A percentile compares a stretch with the other conserved stretches of the same genome.
These are phyloP conservation scores for Prunus mume DNA, from an alignment of 306 rosid species.

Conservation along the genomic window DNA sequence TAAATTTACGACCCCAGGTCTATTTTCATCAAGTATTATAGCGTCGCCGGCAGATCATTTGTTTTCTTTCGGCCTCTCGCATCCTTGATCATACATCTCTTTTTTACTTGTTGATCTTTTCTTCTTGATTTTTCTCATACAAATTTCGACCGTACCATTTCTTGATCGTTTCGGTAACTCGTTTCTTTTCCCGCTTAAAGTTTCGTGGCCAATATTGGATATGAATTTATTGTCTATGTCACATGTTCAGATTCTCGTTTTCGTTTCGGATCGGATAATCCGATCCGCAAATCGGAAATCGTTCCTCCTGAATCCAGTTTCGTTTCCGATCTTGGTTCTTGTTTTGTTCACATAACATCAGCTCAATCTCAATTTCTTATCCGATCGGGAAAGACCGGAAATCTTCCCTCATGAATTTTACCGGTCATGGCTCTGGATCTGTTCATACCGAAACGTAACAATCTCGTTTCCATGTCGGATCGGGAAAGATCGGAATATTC, in stretches of 20 bases:
- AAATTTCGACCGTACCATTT: too few relatives aligned
- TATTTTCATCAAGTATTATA: background rate
- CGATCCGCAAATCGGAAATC: too few relatives aligned
- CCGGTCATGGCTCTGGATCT: background rate
- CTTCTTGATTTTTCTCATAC: too few relatives aligned
- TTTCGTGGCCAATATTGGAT: too few relatives aligned
- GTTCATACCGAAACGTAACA: background rate
- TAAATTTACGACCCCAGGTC: background rate
- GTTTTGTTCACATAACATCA: background rate
- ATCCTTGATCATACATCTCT: too few relatives aligned
- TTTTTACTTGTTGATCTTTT: too few relatives aligned
- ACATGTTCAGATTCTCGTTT: background rate
- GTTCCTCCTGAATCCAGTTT: too few relatives aligned
- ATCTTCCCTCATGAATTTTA: background rate
- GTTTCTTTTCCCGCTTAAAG: too few relatives aligned
- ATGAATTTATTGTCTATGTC: too few relatives aligned
- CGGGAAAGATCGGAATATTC: too few relatives aligned
- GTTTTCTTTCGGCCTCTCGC: too few relatives aligned
- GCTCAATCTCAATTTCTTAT: background rate
- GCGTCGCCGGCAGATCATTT: background rate
- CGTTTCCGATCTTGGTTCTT: too few relatives aligned
- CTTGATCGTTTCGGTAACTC: background rate
- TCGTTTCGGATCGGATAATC: background rate
- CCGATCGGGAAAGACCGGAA: background rate
- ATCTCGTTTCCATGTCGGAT: background rate